Percentiles rank a stretch among this genome's conserved stretches.
Evolutionary conservation across 2,329 filamentous ascomycete genomes (phyloP).

Genomic region (Triangularia setosa): DNA sequence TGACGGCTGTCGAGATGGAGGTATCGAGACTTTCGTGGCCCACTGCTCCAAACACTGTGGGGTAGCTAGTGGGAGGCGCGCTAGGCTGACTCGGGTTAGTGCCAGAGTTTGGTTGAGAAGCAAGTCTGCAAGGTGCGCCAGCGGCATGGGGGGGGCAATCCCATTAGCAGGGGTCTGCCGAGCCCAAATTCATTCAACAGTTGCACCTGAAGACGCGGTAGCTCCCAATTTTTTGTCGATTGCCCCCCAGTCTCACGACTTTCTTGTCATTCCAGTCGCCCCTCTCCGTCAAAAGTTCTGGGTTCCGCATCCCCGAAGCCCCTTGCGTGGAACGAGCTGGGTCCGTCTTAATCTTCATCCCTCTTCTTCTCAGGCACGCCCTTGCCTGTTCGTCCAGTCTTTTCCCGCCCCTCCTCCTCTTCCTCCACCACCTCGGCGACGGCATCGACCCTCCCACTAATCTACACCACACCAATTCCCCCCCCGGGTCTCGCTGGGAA

Average conservation of each 20-base stretch:
- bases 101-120: constrained; percentile 27
- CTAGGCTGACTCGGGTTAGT: constrained; percentile 21
- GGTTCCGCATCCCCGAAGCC: constrained; percentile 8
- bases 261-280: constrained; percentile 14
- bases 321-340: constrained; percentile 8
- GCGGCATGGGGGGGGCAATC: constrained; percentile 16
- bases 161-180: constrained; percentile 15
- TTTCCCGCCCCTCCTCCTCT: neutral
- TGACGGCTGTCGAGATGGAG: neutral
- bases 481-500: neutral
- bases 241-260: constrained; percentile 18
- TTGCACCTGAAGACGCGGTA: constrained; percentile 22
- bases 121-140: constrained; percentile 15
- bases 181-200: constrained; percentile 28
- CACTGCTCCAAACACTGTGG: constrained; percentile 18
- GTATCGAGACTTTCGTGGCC: constrained; percentile 21
- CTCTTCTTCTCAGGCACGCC: neutral
- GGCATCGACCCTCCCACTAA: neutral
- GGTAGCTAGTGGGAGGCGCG: constrained; percentile 11
- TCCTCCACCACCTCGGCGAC: neutral
- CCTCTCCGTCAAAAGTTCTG: constrained; percentile 2
- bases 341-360: neutral
- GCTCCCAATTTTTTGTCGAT: constrained; percentile 21
- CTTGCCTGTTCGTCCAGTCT: neutral
- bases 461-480: neutral